Percentiles rank a stretch among this genome's conserved stretches.
These are phyloP conservation scores for Omphalotus olearius DNA, from an alignment of 1,284 basidiomycete genomes.

Conservation along the genomic window DNA sequence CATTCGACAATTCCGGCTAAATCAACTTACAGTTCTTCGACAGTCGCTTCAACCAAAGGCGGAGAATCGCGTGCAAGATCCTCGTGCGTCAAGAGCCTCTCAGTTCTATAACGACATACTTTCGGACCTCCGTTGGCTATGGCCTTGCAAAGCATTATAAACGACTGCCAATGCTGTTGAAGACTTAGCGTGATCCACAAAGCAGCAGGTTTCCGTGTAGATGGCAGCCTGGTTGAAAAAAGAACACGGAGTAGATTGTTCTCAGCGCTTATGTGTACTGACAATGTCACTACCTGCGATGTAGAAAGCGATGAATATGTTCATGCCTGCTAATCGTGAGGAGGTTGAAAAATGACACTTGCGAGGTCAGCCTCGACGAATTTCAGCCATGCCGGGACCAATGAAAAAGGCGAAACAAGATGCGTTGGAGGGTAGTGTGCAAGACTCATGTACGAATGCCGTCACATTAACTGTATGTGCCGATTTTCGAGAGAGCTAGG, in stretches of 20 bases:
- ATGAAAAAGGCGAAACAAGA: no score
- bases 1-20: neutral
- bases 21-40: conserved; percentile 19
- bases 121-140: conserved; percentile 24
- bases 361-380: conserved; percentile 12
- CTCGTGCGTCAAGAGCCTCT: conserved; percentile 17
- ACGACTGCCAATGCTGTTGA: conserved; percentile 18
- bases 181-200: no score
- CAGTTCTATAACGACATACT: conserved; percentile 20
- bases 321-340: conserved; percentile 4
- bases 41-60: conserved; percentile 20
- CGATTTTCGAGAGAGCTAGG: no score
- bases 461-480: no score
- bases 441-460: no score
- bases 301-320: conserved; percentile 15
- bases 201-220: no score
- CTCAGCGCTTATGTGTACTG: neutral
- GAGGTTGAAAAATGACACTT: neutral
- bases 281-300: conserved; percentile 13
- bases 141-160: conserved; percentile 21
- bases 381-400: conserved; percentile 14
- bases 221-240: neutral
- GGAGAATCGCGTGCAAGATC: conserved; percentile 17
- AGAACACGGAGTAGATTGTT: neutral
- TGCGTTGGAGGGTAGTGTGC: no score